Conservation (phyloP, 2,329 filamentous ascomycete species). For the Drechslerella stenobrocha region DNA sequence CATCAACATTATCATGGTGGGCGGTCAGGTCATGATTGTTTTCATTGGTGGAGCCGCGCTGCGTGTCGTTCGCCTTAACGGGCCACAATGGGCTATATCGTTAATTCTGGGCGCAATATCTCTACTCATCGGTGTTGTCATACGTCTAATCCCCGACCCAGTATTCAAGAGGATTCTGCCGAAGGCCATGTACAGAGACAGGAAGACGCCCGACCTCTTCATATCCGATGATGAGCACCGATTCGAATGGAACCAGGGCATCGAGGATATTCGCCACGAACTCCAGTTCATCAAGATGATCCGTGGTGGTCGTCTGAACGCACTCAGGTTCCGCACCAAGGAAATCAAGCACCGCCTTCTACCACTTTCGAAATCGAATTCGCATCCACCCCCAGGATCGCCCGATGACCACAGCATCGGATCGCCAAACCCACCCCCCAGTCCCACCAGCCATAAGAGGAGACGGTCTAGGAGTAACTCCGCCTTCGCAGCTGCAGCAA, state of each 20-base stretch:
- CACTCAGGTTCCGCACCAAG: conserved; percentile 66
- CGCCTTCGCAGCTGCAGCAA: conserved; percentile 60
- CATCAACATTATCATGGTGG: conserved; percentile 64
- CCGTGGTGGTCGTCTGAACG: conserved; percentile 79
- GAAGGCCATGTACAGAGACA: conserved; percentile 46
- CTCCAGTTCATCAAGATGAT: conserved; percentile 77
- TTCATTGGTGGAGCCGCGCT: conserved; percentile 64
- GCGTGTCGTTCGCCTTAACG: conserved; percentile 60
- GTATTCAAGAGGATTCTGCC: conserved; percentile 60
- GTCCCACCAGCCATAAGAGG: conserved; percentile 64
- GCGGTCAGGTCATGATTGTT: conserved; percentile 63
- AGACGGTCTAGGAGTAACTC: conserved; percentile 68
- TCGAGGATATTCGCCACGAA: conserved; percentile 77
- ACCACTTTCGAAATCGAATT: conserved; percentile 67
- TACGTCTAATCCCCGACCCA: conserved; percentile 62
- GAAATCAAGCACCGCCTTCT: conserved; percentile 71
- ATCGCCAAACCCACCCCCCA: conserved; percentile 59
- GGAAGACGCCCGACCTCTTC: conserved; percentile 58
- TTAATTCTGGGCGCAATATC: conserved; percentile 60
- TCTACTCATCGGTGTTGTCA: conserved; percentile 60
- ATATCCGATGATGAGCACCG: conserved; percentile 66
- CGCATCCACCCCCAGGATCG: conserved; percentile 65
- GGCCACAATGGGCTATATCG: conserved; percentile 62
- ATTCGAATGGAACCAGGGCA: conserved; percentile 71
- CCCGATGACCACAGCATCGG: conserved; percentile 66